These are phyloP conservation scores for Adansonia madagascariensis DNA, from an alignment of 441 rosid genomes.

Conservation along the genomic window DNA sequence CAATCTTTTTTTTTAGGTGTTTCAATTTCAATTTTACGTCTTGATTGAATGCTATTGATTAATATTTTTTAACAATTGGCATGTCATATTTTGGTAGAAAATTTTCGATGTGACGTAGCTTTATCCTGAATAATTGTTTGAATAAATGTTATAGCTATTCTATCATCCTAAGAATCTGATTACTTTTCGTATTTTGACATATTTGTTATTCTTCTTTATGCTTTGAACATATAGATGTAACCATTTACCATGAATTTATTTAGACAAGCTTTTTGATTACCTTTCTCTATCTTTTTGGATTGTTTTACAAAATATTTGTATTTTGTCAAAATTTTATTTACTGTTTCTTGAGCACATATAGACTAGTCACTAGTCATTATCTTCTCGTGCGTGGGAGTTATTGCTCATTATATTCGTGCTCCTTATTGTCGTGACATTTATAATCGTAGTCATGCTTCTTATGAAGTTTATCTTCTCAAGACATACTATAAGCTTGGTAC, in stretches of 20 bases:
- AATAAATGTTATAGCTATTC: background rate
- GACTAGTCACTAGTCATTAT: background rate
- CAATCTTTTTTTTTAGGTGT: background rate
- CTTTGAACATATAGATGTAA: background rate
- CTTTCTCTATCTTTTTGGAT: background rate
- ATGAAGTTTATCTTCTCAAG: background rate
- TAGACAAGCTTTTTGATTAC: background rate
- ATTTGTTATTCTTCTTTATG: background rate
- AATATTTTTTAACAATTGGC: too few relatives aligned
- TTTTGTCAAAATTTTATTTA: too few relatives aligned
- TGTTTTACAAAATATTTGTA: background rate
- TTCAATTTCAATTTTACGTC: too few relatives aligned
- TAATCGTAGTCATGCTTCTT: background rate
- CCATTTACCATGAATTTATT: background rate
- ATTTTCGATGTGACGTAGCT: background rate
- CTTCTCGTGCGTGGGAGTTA: background rate
- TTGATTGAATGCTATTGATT: background rate
- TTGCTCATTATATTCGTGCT: background rate
- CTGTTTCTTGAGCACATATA: too few relatives aligned
- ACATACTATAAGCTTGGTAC: background rate
- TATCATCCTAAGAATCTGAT: background rate
- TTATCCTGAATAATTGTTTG: background rate
- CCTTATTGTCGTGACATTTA: background rate
- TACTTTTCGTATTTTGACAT: background rate
- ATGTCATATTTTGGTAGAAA: background rate